A percentile compares a stretch with the other conserved stretches of the same genome.
These are phyloP conservation scores for Abrus pulchellus DNA, from an alignment of 306 rosid species.

Conservation along the genomic window DNA sequence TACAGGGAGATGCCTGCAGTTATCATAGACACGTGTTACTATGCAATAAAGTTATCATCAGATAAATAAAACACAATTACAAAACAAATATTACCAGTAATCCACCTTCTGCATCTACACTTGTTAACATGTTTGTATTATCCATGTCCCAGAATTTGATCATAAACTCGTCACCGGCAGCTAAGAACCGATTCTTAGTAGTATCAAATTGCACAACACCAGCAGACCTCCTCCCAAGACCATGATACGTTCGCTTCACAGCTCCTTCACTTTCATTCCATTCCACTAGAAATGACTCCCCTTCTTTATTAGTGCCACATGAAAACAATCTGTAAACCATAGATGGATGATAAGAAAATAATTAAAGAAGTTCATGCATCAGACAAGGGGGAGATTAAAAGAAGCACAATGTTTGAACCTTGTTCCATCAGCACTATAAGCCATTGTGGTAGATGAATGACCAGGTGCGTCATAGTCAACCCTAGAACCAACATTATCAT, in stretches of 20 bases:
- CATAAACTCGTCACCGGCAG: constrained; percentile 86
- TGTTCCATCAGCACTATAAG: constrained; percentile 95
- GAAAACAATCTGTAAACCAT: constrained; percentile 80
- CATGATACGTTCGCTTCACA: constrained; percentile 87
- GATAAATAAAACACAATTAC: constrained; percentile 29
- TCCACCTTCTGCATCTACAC: constrained; percentile 86
- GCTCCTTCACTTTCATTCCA: constrained; percentile 99
- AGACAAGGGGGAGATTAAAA: constrained; percentile 22
- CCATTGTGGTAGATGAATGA: constrained; percentile 93
- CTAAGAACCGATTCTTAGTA: constrained; percentile 93
- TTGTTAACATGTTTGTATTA: constrained; percentile 64
- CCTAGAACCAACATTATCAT: constrained; percentile 96
- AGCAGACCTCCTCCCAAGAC: constrained; percentile 86
- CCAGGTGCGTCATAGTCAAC: constrained; percentile 99
- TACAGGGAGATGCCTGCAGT: constrained; percentile 90
- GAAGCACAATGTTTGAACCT: constrained; percentile 62
- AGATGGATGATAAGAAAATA: constrained; percentile 39
- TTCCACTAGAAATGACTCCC: constrained; percentile 95
- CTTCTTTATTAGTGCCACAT: constrained; percentile 98
- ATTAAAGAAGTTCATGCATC: constrained; percentile 32
- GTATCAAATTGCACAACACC: constrained; percentile 99
- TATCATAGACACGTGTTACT: constrained; percentile 50
- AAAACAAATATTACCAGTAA: constrained; percentile 70
- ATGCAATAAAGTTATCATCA: constrained; percentile 26
- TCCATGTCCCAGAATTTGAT: constrained; percentile 99